Evolutionary conservation across 2,329 filamentous ascomycete genomes (phyloP).

Genomic region (Chlorencoelia australis): DNA sequence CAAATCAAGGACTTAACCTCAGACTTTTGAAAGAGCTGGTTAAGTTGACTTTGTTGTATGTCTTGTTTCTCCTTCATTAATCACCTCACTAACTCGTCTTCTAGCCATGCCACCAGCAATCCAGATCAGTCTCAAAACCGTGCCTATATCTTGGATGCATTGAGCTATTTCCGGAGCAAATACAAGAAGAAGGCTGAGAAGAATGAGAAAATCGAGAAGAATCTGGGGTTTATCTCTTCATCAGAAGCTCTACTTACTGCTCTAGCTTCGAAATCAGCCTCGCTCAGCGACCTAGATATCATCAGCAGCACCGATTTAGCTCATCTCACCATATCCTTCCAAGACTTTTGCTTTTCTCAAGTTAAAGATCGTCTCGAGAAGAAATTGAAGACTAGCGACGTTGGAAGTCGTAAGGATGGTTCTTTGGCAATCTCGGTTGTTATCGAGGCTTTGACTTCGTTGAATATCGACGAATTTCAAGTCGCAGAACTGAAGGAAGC

Average conservation of each 20-base stretch:
- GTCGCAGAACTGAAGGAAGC: constrained; percentile 11
- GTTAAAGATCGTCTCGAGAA: constrained; percentile 14
- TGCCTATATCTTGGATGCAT: constrained; percentile 16
- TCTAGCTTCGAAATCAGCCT: constrained; percentile 10
- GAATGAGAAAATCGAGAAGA: constrained; percentile 10
- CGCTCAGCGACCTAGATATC: constrained; percentile 15
- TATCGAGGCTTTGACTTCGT: constrained; percentile 18
- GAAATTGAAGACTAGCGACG: constrained; percentile 6
- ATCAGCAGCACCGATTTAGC: constrained; percentile 14
- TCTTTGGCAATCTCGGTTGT: constrained; percentile 14
- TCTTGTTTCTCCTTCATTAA: not conserved
- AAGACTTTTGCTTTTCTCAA: constrained; percentile 13
- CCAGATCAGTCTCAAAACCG: constrained; percentile 22
- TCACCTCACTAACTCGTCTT: too few species aligned
- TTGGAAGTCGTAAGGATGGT: constrained; percentile 5
- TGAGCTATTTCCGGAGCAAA: constrained; percentile 19
- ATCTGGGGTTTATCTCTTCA: constrained; percentile 16
- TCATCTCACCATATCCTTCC: constrained; percentile 10
- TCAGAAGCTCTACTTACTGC: constrained; percentile 15
- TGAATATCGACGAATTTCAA: constrained; percentile 10
- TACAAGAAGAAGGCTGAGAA: constrained; percentile 15
- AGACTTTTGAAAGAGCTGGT: constrained; percentile 14
- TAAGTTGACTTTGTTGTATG: constrained; percentile 20
- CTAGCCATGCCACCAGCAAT: constrained; percentile 19
- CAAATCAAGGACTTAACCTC: constrained; percentile 1